Evolutionary conservation across 2,329 filamentous ascomycete species (phyloP).

Genomic region (Botryotinia narcissicola): DNA sequence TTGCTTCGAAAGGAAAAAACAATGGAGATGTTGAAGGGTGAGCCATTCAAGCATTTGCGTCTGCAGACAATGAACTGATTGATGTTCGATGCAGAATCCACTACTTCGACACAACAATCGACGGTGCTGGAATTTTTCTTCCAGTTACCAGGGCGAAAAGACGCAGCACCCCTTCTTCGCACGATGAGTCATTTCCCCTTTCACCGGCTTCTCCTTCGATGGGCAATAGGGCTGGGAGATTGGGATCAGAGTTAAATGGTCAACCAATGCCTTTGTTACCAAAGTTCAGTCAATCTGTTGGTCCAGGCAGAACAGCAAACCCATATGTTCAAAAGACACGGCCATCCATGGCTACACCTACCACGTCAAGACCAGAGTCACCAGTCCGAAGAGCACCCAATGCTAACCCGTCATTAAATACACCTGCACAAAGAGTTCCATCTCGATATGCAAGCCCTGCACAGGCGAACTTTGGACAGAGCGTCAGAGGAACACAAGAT

Average conservation of each 20-base stretch:
- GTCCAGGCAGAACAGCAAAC: slow-evolving; percentile 65
- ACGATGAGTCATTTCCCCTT: slow-evolving; percentile 55
- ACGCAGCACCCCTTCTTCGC: slow-evolving; percentile 56
- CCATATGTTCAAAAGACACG: slow-evolving; percentile 70
- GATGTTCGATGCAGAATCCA: slow-evolving; percentile 49
- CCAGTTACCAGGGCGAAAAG: slow-evolving; percentile 77
- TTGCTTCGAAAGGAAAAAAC: slow-evolving; percentile 85
- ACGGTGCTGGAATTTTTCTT: slow-evolving; percentile 90
- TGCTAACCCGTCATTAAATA: slow-evolving; percentile 55
- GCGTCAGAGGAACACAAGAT: slow-evolving; percentile 53
- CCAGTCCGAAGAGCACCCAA: slow-evolving; percentile 68
- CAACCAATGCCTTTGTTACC: slow-evolving; percentile 64
- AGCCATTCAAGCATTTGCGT: slow-evolving; percentile 39
- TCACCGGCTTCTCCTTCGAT: slow-evolving; percentile 66
- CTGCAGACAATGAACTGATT: slow-evolving; percentile 23
- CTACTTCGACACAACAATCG: slow-evolving; percentile 78
- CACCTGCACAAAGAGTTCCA: slow-evolving; percentile 50
- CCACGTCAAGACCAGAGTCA: slow-evolving; percentile 70
- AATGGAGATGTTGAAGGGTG: slow-evolving; percentile 94
- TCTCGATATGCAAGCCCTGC: slow-evolving; percentile 63
- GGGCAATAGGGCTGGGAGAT: slow-evolving; percentile 48
- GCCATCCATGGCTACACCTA: slow-evolving; percentile 65
- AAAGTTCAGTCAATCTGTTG: slow-evolving; percentile 87
- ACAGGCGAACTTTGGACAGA: slow-evolving; percentile 61
- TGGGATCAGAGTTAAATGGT: slow-evolving; percentile 56